Percentiles rank a stretch among this genome's conserved stretches.
phyloP scores from a whole-genome alignment of 2,329 filamentous ascomycete species.

The Lomentospora prolificans region DNA sequence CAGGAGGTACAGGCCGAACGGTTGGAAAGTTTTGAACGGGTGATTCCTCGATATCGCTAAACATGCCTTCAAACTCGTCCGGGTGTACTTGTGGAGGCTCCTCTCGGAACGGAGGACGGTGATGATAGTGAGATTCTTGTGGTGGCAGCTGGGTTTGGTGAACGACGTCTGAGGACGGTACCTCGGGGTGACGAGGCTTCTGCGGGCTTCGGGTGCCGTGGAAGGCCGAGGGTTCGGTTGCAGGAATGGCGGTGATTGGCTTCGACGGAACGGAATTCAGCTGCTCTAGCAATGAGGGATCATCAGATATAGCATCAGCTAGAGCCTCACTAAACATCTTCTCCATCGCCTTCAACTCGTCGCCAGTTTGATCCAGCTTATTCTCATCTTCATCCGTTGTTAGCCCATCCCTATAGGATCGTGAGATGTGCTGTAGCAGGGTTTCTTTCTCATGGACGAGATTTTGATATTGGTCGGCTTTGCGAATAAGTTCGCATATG shows the following conservation, averaged over 20 bases:
- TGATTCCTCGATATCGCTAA: constrained; percentile 4
- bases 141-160: constrained; percentile 39
- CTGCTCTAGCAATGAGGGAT: constrained; percentile 26
- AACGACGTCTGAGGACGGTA: constrained; percentile 36
- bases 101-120: constrained; percentile 15
- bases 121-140: constrained; percentile 14
- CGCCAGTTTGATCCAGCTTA: constrained; percentile 37
- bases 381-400: constrained; percentile 43
- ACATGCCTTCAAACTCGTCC: constrained; percentile 17
- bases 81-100: constrained; percentile 14
- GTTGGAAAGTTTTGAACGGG: not conserved
- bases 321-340: constrained; percentile 30
- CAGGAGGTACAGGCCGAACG: not conserved
- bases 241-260: constrained; percentile 22
- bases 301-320: constrained; percentile 34
- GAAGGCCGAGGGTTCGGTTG: constrained; percentile 30
- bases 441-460: constrained; percentile 34
- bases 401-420: constrained; percentile 39
- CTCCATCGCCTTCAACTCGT: constrained; percentile 34
- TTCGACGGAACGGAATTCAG: constrained; percentile 10
- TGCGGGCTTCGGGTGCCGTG: constrained; percentile 20
- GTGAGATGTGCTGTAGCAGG: constrained; percentile 35
- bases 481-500: constrained; percentile 28
- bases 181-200: constrained; percentile 21
- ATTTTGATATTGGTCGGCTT: constrained; percentile 31